A percentile compares a stretch with the other conserved stretches of the same genome.
These are phyloP conservation scores for Diospyros lotus DNA, from an alignment of 148 eudicot genomes.

Conservation along the genomic window DNA sequence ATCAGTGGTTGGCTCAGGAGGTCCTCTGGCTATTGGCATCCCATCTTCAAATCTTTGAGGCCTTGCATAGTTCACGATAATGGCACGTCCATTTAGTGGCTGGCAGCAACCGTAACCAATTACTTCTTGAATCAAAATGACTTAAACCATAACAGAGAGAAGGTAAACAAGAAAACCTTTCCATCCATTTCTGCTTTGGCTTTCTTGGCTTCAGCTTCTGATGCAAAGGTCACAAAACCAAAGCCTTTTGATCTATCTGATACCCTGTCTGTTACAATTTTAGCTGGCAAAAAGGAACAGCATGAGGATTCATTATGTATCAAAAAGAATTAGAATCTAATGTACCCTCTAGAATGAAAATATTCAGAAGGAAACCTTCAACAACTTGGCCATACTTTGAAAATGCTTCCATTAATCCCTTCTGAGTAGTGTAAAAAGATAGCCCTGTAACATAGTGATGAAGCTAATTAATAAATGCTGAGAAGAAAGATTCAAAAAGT, in stretches of 20 bases:
- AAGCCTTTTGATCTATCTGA: conserved; percentile 78
- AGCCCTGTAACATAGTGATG: conserved; percentile 41
- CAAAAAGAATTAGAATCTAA: not conserved
- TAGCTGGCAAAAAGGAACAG: conserved; percentile 42
- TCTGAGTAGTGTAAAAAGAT: conserved; percentile 67
- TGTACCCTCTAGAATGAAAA: not conserved
- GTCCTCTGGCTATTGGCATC: conserved; percentile 74
- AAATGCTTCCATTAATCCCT: conserved; percentile 67
- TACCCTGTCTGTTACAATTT: conserved; percentile 61
- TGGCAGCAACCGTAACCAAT: conserved; percentile 23
- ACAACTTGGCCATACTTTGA: conserved; percentile 72
- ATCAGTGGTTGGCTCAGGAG: conserved; percentile 43
- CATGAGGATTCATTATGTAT: conserved; percentile 8
- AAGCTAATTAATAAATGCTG: not conserved
- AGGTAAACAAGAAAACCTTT: conserved; percentile 36
- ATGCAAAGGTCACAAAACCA: conserved; percentile 85
- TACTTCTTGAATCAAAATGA: not conserved
- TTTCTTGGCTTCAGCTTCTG: conserved; percentile 68
- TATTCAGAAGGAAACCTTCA: conserved; percentile 36
- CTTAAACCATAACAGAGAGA: not conserved
- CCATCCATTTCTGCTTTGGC: conserved; percentile 72
- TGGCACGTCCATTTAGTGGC: conserved; percentile 60
- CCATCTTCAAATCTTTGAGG: conserved; percentile 27
- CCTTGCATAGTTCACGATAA: conserved; percentile 65
- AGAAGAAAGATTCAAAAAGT: not conserved